Evolutionary conservation across 345 rosid genomes (phyloP), one percentile per base, ranked within the genome.

Genomic region (Rubroshorea leprosula): DNA sequence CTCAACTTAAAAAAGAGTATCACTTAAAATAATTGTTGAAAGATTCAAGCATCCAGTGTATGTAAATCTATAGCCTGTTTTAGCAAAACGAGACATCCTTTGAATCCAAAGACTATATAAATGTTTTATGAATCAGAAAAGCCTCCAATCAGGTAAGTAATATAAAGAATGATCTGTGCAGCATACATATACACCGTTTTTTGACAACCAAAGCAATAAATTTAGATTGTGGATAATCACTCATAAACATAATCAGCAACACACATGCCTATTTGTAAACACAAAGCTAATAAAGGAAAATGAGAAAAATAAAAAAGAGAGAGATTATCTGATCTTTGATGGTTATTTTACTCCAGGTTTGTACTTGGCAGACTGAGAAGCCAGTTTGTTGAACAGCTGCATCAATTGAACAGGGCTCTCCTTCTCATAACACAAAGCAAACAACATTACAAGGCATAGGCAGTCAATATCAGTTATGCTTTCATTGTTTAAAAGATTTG

Each of bases 381-480:
- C 89, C 67, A 93, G 68, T 76, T 85, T 93, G 78, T 89, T 93
- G 68, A 89, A 85, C 51, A 93, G 86, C 76, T 93, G 99, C 99
- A 93, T 93, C 72, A 93, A 68, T 61, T 93, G 96, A 63, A 93
- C 96, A 23, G 97, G 88, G 62, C 91, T 90, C 68, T 93, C 99
- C 75, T 93, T 93, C 88, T 93, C 99, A 66, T 83, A 93, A 35
- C 95, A 94, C 71, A 93, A 64, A 63, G 99, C 99, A 82, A 87
- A 93, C 64, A 93, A 46, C 95, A 87, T 87, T 26, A 93, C 96
- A 65, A 93, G 71, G 55, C 95, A 85, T 25, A 93, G 80, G 35
- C 85, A 75, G 70, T 90, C 99, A 26, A 93, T 73, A 65, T 89
- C 96, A 65, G 97, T 82, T 49, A 89, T 72, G 64, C 79, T 85